These are phyloP conservation scores for Talaromyces sp. DNA, from an alignment of 2,329 filamentous ascomycete species.

Conservation along the genomic window DNA sequence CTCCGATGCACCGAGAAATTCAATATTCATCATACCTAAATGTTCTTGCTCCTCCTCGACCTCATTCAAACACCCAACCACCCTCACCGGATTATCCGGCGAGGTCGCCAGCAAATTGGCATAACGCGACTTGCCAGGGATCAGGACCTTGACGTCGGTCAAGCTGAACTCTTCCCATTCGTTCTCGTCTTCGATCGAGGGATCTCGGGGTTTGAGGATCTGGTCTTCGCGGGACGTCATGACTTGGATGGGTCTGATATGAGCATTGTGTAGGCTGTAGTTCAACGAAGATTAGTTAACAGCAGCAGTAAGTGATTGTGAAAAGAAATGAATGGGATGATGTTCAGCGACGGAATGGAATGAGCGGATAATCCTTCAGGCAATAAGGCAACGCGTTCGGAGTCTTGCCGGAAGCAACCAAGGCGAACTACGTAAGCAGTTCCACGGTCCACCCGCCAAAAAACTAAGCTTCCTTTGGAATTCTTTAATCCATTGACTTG, in stretches of 20 bases:
- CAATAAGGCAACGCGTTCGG: conserved; percentile 3
- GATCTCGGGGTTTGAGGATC: conserved; percentile 41
- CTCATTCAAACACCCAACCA: conserved; percentile 48
- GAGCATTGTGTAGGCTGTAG: background rate
- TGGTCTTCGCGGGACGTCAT: conserved; percentile 44
- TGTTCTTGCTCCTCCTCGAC: conserved; percentile 42
- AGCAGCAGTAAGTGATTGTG: background rate
- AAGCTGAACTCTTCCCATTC: conserved; percentile 58
- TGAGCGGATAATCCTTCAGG: background rate
- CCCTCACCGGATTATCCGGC: conserved; percentile 50
- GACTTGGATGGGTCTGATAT: conserved; percentile 19
- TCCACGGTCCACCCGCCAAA: background rate
- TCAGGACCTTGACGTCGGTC: conserved; percentile 49
- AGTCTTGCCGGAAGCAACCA: background rate
- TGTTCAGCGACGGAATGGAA: background rate
- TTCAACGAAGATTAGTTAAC: background rate
- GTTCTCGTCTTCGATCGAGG: conserved; percentile 45
- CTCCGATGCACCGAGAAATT: background rate
- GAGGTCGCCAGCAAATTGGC: conserved; percentile 54
- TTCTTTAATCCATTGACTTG: background rate
- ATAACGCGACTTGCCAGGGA: conserved; percentile 45
- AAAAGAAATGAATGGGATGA: background rate
- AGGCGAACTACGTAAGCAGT: background rate
- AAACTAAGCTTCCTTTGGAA: conserved; percentile 1
- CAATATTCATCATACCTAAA: conserved; percentile 39